Percentiles rank a stretch among this genome's conserved stretches.
These are phyloP conservation scores for Aspergillus flavus DNA, from an alignment of 2,329 filamentous ascomycete genomes.

Conservation along the genomic window DNA sequence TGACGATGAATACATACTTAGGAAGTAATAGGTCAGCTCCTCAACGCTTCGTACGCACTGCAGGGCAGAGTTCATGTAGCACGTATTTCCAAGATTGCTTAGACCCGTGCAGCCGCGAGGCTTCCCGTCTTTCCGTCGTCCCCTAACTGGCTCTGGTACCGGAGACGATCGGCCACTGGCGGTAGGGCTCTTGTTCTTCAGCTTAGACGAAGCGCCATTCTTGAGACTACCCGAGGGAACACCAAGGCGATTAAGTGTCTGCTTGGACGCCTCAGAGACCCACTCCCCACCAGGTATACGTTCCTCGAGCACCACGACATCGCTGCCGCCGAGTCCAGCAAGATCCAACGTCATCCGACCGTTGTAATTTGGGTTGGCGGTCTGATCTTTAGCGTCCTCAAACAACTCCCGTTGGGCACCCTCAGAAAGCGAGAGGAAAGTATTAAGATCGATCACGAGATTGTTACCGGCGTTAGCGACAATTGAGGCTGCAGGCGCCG, in stretches of 20 bases:
- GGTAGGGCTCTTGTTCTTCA: constrained; percentile 45
- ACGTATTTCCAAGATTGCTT: constrained; percentile 92
- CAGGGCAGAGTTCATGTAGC: constrained; percentile 98
- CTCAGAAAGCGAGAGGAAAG: constrained; percentile 64
- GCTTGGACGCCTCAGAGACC: constrained; percentile 52
- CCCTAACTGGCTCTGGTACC: constrained; percentile 69
- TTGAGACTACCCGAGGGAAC: constrained; percentile 48
- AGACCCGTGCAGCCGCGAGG: constrained; percentile 78
- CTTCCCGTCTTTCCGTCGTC: constrained; percentile 67
- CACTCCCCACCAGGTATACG: constrained; percentile 56
- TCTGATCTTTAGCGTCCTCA: constrained; percentile 68
- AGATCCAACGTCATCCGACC: constrained; percentile 68
- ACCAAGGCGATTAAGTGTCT: constrained; percentile 50
- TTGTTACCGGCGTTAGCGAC: constrained; percentile 47
- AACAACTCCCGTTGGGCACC: constrained; percentile 67
- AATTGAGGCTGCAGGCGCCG: constrained; percentile 46
- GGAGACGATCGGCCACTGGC: constrained; percentile 70
- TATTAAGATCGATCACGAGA: constrained; percentile 63
- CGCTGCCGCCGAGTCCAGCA: constrained; percentile 70
- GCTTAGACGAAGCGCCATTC: constrained; percentile 33
- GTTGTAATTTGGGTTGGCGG: constrained; percentile 75
- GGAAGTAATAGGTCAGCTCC: constrained; percentile 89
- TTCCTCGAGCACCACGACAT: constrained; percentile 84
- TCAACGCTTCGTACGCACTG: constrained; percentile 94
- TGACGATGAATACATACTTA: constrained; percentile 47